Evolutionary conservation across 768 basidiomycete genomes (phyloP).

Genomic region (Termitomyces sp.): DNA sequence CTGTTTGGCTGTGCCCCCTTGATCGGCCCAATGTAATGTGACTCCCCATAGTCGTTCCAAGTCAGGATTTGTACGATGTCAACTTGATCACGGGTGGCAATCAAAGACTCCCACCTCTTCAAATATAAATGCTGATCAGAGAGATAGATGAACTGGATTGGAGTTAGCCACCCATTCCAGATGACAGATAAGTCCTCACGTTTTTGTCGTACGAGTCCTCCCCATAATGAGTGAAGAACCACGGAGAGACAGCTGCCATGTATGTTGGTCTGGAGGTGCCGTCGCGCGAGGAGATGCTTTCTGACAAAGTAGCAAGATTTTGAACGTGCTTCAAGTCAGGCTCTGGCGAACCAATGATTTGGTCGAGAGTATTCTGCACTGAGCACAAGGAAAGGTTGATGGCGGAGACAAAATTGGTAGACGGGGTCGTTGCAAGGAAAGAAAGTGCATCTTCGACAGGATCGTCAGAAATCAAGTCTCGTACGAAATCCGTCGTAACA

Average conservation of each 20-base stretch:
- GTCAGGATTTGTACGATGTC: slow-evolving; percentile 57
- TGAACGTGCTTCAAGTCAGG: slow-evolving; percentile 52
- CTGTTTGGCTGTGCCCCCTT: slow-evolving; percentile 68
- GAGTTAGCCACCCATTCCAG: neutral
- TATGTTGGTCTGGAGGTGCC: slow-evolving; percentile 26
- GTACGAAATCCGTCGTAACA: slow-evolving; percentile 39
- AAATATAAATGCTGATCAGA: slow-evolving; percentile 64
- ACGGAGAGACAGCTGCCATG: slow-evolving; percentile 58
- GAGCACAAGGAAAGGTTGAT: neutral
- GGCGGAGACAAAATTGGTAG: neutral
- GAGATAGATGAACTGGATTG: slow-evolving; percentile 52
- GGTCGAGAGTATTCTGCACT: slow-evolving; percentile 8
- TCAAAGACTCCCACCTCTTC: slow-evolving; percentile 62
- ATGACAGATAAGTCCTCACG: slow-evolving; percentile 26
- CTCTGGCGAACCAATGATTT: slow-evolving; percentile 32
- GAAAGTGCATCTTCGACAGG: slow-evolving; percentile 2
- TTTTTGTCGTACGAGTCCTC: slow-evolving; percentile 68
- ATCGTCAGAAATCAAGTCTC: neutral
- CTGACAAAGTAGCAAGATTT: slow-evolving; percentile 27
- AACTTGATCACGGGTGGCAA: slow-evolving; percentile 47
- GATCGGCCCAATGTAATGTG: slow-evolving; percentile 77
- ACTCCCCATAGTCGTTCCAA: slow-evolving; percentile 77
- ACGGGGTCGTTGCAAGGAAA: slow-evolving; percentile 14
- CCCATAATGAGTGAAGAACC: slow-evolving; percentile 80
- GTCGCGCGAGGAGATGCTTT: slow-evolving; percentile 18